Base-by-base conservation (phyloP, 108 stramenopile species). In the Skeletonema grethae region DNA sequence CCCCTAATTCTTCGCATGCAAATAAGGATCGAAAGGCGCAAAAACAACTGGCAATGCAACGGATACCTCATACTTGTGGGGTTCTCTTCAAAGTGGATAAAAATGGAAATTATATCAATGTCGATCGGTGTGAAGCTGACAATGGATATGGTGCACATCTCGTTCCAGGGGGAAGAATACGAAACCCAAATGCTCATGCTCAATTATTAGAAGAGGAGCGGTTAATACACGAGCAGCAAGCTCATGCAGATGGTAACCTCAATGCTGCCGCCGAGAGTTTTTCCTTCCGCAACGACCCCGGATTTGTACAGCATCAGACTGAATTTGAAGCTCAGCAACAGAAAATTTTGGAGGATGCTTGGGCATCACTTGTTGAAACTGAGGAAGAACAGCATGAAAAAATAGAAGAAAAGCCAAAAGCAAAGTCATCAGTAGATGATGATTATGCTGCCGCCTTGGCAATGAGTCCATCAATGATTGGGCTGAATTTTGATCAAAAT, bases 121-220 rank as follows among this genome's bases (percentile, higher is more conserved):
- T 65, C 1, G 94, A 95, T 83, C 83, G 80, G 57, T 88, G 88
- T 66, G 91, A 95, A 16, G 86, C 88, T 11, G 94, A 95, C 61
- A 72, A 88, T 22, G 94, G 94, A 15, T 95, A 90, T 70, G 91
- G 94, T 16, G 82, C 84, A 10, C 91, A 95, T 62, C 80, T 81
- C 69, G 91, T 95, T 28, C 94, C 91, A 56, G 94, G 94, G 61
- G 94, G 91, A 29, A 80, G 77, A 68, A 59, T 87, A 5, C 70
- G 82, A 30, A 95, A 95, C 65, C 76, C 88, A 11, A 72, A 69
- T 46, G 87, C 82, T 5, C 84, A 88, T 65, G 82, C 66, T n/a
- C 67, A 79, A 35, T 75, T 76, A 46, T 30, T 85, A 22, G 46
- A 87, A 18, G 58, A 87, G 61, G 75, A 85, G 31, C 50, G 71